Evolutionary conservation across 164 flowering plant species (phyloP).

Genomic region (Brasenia schreberi): DNA sequence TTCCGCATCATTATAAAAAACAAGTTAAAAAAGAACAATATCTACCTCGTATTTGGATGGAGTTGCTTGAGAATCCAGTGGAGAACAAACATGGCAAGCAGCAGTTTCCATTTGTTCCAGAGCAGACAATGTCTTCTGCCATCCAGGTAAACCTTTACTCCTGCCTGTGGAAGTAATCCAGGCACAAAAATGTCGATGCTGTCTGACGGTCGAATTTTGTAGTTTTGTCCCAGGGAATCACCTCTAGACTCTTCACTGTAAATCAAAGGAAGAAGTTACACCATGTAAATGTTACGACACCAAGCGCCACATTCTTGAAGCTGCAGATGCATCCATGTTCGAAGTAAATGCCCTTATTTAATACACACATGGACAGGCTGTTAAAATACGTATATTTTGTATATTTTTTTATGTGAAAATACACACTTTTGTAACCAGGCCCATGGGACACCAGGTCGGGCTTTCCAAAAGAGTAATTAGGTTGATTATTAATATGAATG

Average conservation of each 20-base stretch:
- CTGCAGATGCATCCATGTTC: no score
- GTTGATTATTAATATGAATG: slow-evolving; percentile 9
- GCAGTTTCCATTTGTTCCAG: slow-evolving; percentile 31
- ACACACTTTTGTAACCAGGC: no score
- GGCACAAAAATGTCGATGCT: slow-evolving; percentile 89
- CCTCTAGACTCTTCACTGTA: slow-evolving; percentile 2
- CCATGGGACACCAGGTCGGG: no score
- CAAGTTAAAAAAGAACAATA: not conserved
- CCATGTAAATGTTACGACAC: no score
- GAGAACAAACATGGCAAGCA: slow-evolving; percentile 11
- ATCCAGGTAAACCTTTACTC: slow-evolving; percentile 37
- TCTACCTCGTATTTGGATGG: slow-evolving; percentile 45
- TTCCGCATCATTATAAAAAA: no score
- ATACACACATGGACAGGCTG: not conserved
- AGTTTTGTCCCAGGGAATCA: slow-evolving; percentile 8
- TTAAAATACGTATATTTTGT: not conserved
- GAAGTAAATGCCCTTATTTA: no score
- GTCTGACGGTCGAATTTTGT: slow-evolving; percentile 74
- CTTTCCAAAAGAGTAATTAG: not conserved
- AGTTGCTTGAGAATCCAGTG: slow-evolving; percentile 23
- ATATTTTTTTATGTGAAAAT: not conserved
- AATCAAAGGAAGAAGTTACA: no score
- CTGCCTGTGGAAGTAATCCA: slow-evolving; percentile 58
- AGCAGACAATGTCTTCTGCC: slow-evolving; percentile 65
- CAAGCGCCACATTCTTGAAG: no score